Evolutionary conservation across 2,329 filamentous ascomycete species (phyloP).

Genomic region (Ophiostoma sp.): DNA sequence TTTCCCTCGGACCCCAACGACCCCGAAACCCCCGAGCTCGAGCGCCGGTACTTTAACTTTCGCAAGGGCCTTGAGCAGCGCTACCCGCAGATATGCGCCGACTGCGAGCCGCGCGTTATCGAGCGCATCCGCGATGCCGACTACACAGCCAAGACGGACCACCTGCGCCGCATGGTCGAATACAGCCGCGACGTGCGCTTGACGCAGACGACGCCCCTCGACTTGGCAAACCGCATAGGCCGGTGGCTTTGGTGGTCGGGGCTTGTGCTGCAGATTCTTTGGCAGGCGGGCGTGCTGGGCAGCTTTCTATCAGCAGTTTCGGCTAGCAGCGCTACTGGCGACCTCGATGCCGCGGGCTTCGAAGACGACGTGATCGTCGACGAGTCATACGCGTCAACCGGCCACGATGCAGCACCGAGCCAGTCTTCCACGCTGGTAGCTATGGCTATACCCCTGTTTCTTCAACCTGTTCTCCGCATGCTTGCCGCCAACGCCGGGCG

Average conservation of each 20-base stretch:
- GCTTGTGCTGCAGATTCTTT: slow-evolving; percentile 43
- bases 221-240: slow-evolving; percentile 40
- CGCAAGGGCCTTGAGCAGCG: slow-evolving; percentile 67
- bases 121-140: slow-evolving; percentile 62
- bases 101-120: slow-evolving; percentile 71
- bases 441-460: slow-evolving; percentile 26
- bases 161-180: slow-evolving; percentile 69
- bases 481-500: slow-evolving; percentile 36
- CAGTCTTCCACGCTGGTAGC: not conserved
- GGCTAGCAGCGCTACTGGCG: not conserved
- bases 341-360: not conserved
- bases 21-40: slow-evolving; percentile 49
- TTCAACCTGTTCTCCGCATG: slow-evolving; percentile 35
- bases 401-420: not conserved
- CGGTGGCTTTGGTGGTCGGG: slow-evolving; percentile 46
- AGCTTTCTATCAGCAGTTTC: not conserved
- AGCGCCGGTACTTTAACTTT: slow-evolving; percentile 64
- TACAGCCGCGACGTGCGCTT: slow-evolving; percentile 47
- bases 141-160: slow-evolving; percentile 80
- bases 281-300: slow-evolving; percentile 38
- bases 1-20: slow-evolving; percentile 60
- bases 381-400: slow-evolving; percentile 2
- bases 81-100: slow-evolving; percentile 82
- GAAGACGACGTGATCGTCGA: slow-evolving; percentile 31
- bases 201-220: slow-evolving; percentile 39